Conservation (phyloP, 495 filamentous ascomycete species). For the Apiosordaria backusii region DNA sequence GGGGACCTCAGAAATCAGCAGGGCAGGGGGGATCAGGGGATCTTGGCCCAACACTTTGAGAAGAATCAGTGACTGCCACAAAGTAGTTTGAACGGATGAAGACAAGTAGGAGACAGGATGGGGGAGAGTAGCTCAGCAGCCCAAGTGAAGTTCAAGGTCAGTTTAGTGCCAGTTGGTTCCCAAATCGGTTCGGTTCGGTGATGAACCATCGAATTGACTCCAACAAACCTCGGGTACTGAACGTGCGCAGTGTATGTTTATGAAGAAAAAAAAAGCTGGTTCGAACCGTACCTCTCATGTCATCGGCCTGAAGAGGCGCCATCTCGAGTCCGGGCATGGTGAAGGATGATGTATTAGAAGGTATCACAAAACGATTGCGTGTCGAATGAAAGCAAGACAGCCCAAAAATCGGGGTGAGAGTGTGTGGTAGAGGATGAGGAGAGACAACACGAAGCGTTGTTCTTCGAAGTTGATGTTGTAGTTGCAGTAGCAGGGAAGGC, state of each 20-base stretch:
- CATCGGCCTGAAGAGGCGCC: slow-evolving; percentile 45
- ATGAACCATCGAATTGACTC: too few species aligned
- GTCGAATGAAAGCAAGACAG: neutral
- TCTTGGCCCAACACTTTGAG: slow-evolving; percentile 85
- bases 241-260: slow-evolving; percentile 12
- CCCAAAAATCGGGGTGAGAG: neutral
- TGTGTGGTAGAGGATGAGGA: neutral
- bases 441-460: neutral
- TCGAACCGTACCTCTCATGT: slow-evolving; percentile 43
- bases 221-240: too few species aligned
- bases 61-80: slow-evolving; percentile 10
- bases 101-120: too few species aligned
- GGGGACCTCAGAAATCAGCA: slow-evolving; percentile 86
- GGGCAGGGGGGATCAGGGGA: slow-evolving; percentile 83
- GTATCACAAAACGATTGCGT: neutral
- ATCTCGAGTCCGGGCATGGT: slow-evolving; percentile 47
- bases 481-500: neutral
- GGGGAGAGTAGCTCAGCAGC: too few species aligned
- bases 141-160: too few species aligned
- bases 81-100: too few species aligned
- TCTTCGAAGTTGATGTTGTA: neutral
- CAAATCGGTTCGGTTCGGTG: too few species aligned
- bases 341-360: slow-evolving; percentile 11
- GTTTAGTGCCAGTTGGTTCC: too few species aligned
- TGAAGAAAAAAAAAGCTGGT: too few species aligned